phyloP scores from a whole-genome alignment of 768 basidiomycete species.

The Termitomyces sp. region DNA sequence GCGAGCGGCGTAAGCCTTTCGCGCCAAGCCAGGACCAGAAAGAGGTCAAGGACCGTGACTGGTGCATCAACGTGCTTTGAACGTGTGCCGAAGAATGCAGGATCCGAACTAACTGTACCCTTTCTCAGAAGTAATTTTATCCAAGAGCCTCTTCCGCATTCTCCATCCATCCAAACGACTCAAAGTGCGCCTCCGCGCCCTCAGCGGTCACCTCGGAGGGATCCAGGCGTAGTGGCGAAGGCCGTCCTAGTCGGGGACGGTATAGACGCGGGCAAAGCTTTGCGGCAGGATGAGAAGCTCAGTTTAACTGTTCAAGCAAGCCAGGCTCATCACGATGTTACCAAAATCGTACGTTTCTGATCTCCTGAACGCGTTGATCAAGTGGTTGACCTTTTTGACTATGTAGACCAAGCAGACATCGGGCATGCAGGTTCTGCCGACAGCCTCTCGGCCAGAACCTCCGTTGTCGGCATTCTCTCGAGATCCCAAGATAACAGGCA shows the following conservation, averaged over 20 bases:
- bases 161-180: slow-evolving; percentile 8
- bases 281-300: slow-evolving; percentile 1
- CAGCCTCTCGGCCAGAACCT: slow-evolving; percentile 23
- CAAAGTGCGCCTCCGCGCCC: slow-evolving; percentile 19
- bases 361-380: background rate
- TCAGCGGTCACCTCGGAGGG: slow-evolving; percentile 22
- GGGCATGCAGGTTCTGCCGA: slow-evolving; percentile 17
- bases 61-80: slow-evolving; percentile 20
- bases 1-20: slow-evolving; percentile 45
- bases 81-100: slow-evolving; percentile 18
- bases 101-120: slow-evolving; percentile 24
- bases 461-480: slow-evolving; percentile 45
- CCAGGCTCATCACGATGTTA: slow-evolving; percentile 15
- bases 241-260: background rate
- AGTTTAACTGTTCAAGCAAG: slow-evolving; percentile 2
- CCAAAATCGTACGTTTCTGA: slow-evolving; percentile 30
- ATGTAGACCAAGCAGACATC: slow-evolving; percentile 16
- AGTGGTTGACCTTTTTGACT: slow-evolving; percentile 3
- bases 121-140: slow-evolving; percentile 23
- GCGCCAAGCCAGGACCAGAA: slow-evolving; percentile 48
- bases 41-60: slow-evolving; percentile 50
- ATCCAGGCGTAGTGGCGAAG: slow-evolving; percentile 2
- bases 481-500: slow-evolving; percentile 37
- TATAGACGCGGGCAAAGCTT: background rate
- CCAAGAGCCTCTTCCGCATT: slow-evolving; percentile 20